These are phyloP conservation scores for Cryptococcus wingfieldii DNA, from an alignment of 1,284 basidiomycete species.

Conservation along the genomic window DNA sequence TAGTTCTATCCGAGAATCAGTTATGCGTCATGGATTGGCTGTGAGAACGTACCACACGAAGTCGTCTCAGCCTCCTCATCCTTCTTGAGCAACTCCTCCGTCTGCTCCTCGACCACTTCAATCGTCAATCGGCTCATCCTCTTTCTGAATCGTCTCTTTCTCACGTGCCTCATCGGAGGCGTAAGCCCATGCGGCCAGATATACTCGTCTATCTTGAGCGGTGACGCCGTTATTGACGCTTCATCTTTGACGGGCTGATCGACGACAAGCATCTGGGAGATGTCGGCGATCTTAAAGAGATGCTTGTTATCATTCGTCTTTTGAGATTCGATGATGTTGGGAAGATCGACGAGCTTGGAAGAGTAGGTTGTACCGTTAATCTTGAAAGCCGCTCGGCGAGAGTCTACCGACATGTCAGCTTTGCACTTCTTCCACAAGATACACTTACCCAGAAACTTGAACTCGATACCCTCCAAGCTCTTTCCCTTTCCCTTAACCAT, in stretches of 20 bases:
- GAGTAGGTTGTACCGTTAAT: conserved; percentile 75
- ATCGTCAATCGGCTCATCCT: conserved; percentile 62
- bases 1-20: conserved; percentile 23
- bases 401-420: conserved; percentile 58
- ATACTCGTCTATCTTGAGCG: conserved; percentile 89
- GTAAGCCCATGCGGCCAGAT: conserved; percentile 97
- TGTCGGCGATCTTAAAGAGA: conserved; percentile 98
- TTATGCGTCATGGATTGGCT: neutral
- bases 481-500: conserved; percentile 75
- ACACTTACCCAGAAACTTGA: conserved; percentile 88
- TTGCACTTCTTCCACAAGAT: neutral
- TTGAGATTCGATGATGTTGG: conserved; percentile 90
- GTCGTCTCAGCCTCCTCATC: conserved; percentile 71
- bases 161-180: conserved; percentile 83
- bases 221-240: conserved; percentile 53
- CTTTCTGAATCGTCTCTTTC: conserved; percentile 91
- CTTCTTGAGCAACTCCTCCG: conserved; percentile 82
- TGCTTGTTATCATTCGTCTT: conserved; percentile 95
- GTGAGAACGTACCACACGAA: conserved; percentile 17
- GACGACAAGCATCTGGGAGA: conserved; percentile 92
- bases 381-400: conserved; percentile 85
- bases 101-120: conserved; percentile 94
- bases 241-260: conserved; percentile 71
- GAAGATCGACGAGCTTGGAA: conserved; percentile 93
- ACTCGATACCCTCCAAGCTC: conserved; percentile 77